Conservation (phyloP, 1,139 yeast genomes). For the Petasospora rhodanensis region DNA sequence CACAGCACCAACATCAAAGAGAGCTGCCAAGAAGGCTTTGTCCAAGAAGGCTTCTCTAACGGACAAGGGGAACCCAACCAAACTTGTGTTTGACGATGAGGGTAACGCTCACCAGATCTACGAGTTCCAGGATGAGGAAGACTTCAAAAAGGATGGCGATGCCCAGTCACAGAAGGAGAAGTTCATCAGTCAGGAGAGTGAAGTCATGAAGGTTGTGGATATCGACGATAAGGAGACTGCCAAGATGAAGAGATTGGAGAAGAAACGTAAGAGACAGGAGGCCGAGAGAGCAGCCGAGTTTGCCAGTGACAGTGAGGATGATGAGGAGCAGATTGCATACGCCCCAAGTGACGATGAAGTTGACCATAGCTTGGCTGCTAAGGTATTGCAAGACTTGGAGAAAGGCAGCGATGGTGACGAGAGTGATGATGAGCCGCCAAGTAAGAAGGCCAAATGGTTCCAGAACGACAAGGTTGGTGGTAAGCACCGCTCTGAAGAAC, state of each 20-base stretch:
- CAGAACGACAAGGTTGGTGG: conserved; percentile 37
- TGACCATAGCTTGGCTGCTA: conserved; percentile 18
- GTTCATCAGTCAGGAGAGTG: conserved; percentile 63
- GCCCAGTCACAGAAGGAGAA: conserved; percentile 63
- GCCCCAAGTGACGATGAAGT: conserved; percentile 26
- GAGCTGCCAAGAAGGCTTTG: conserved; percentile 83
- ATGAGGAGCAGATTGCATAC: no score
- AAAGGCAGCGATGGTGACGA: conserved; percentile 4
- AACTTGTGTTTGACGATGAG: conserved; percentile 86
- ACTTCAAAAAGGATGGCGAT: conserved; percentile 73
- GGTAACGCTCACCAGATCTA: conserved; percentile 88
- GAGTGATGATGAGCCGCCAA: conserved; percentile 38
- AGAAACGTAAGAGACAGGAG: conserved; percentile 86
- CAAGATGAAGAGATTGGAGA: conserved; percentile 78
- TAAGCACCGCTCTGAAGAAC: conserved; percentile 30
- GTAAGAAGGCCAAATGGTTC: conserved; percentile 64
- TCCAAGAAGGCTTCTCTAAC: conserved; percentile 78
- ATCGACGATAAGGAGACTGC: conserved; percentile 75
- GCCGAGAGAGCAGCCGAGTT: conserved; percentile 56
- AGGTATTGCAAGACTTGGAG: conserved; percentile 16
- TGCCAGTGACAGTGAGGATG: conserved; percentile 26
- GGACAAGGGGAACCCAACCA: conserved; percentile 66
- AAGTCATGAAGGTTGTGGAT: conserved; percentile 68
- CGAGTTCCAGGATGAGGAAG: conserved; percentile 87
- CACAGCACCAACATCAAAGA: conserved; percentile 65